Conservation (phyloP, 768 basidiomycete genomes). For the Mycena maculata region DNA sequence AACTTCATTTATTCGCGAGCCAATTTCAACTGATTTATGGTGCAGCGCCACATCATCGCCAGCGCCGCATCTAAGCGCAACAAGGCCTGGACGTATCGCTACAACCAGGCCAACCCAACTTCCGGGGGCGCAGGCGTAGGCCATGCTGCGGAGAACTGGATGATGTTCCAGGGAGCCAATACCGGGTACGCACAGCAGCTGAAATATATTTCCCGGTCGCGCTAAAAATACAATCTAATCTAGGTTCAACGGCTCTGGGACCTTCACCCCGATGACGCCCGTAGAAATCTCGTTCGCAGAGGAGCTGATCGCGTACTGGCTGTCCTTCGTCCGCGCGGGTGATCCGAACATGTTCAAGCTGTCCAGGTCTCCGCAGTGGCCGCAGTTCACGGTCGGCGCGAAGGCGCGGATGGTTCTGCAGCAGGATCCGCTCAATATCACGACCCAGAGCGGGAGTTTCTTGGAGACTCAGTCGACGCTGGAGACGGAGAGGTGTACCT, state of each 20-base stretch:
- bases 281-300: conserved; percentile 62
- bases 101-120: conserved; percentile 67
- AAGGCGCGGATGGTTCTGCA: conserved; percentile 59
- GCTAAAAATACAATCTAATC: not conserved
- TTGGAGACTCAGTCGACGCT: conserved; percentile 51
- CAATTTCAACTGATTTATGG: not conserved
- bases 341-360: conserved; percentile 69
- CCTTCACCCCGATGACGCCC: conserved; percentile 58
- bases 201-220: not conserved
- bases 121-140: conserved; percentile 47
- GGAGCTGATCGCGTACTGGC: conserved; percentile 74
- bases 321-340: conserved; percentile 70
- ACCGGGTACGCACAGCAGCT: conserved; percentile 58
- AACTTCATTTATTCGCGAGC: not conserved
- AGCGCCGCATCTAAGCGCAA: conserved; percentile 49
- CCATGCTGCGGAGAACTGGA: conserved; percentile 75
- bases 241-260: conserved; percentile 65
- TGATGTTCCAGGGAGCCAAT: conserved; percentile 72
- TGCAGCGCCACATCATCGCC: conserved; percentile 60
- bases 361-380: conserved; percentile 62
- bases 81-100: conserved; percentile 66
- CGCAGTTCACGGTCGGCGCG: conserved; percentile 45
- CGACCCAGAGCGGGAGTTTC: conserved; percentile 52
- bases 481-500: conserved; percentile 53
- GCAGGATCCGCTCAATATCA: conserved; percentile 45